phyloP scores from a whole-genome alignment of 2,329 filamentous ascomycete genomes.

The Aspergillus viridinutans region DNA sequence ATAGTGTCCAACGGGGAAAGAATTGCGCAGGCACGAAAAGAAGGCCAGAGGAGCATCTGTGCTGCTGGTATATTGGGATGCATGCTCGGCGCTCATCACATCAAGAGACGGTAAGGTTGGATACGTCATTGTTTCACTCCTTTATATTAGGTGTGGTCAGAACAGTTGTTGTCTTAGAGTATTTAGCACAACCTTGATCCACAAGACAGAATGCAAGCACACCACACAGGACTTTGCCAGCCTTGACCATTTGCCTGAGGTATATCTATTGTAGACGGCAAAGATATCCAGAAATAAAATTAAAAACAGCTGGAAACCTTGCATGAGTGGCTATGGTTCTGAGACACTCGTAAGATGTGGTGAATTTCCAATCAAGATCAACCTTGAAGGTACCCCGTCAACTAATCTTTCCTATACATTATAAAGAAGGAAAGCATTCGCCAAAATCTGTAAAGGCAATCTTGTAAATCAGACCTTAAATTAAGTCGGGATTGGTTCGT shows the following conservation, averaged over 20 bases:
- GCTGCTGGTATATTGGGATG: neutral
- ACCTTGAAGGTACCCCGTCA: too few relatives aligned
- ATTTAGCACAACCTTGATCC: neutral
- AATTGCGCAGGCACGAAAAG: too few relatives aligned
- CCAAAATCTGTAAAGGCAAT: too few relatives aligned
- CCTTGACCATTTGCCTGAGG: neutral
- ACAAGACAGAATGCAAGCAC: neutral
- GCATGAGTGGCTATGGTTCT: too few relatives aligned
- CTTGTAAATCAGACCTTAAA: too few relatives aligned
- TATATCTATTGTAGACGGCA: neutral
- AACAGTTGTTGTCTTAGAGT: neutral
- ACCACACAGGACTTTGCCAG: neutral
- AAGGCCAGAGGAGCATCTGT: neutral
- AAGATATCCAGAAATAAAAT: conserved; percentile 1
- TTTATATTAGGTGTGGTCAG: neutral
- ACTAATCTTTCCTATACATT: too few relatives aligned
- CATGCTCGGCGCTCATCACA: neutral
- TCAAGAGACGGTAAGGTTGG: neutral
- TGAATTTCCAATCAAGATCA: too few relatives aligned
- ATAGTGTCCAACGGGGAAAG: too few relatives aligned
- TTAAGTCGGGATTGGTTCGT: too few relatives aligned
- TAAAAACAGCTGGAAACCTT: too few relatives aligned
- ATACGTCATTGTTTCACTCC: neutral
- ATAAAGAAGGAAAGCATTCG: too few relatives aligned
- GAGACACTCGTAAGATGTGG: too few relatives aligned